These are phyloP conservation scores for Chiua sp. DNA, from an alignment of 1,284 basidiomycete genomes.

Conservation along the genomic window DNA sequence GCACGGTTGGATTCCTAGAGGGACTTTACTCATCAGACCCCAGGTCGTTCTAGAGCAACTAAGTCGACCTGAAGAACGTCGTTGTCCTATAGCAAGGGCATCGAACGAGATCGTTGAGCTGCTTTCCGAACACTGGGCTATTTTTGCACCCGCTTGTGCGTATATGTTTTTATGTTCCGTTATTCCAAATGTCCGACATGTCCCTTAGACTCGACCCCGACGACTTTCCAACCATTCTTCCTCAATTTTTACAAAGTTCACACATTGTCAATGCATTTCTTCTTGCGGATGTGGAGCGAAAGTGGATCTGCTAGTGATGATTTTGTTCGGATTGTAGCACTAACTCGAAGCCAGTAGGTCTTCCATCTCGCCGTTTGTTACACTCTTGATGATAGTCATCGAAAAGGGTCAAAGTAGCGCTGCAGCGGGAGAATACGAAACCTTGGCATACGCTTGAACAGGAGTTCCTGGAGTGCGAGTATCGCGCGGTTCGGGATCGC, in stretches of 20 bases:
- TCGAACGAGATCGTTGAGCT: constrained; percentile 90
- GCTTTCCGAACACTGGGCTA: constrained; percentile 86
- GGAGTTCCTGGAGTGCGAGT: constrained; percentile 87
- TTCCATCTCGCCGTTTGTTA: constrained; percentile 3
- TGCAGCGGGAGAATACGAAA: constrained; percentile 78
- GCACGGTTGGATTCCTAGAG: neutral
- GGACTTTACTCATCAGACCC: constrained; percentile 3
- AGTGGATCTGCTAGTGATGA: constrained; percentile 83
- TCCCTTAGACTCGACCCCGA: constrained; percentile 74
- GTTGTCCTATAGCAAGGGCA: constrained; percentile 88
- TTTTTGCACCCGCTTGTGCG: constrained; percentile 79
- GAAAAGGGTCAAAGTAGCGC: constrained; percentile 74
- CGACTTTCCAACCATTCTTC: constrained; percentile 89
- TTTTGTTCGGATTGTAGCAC: constrained; percentile 81
- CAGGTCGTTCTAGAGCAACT: constrained; percentile 87
- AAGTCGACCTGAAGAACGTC: constrained; percentile 74
- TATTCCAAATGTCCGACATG: constrained; percentile 23
- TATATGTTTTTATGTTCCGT: constrained; percentile 21
- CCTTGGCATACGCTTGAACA: constrained; percentile 87
- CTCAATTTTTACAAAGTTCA: constrained; percentile 89
- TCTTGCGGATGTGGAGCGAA: constrained; percentile 95
- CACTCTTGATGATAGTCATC: constrained; percentile 9
- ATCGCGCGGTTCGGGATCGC: constrained; percentile 85
- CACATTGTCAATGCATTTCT: constrained; percentile 84
- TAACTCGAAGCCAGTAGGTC: constrained; percentile 87